These are phyloP conservation scores for Craterostigma plantagineum DNA, from an alignment of 257 asterid species.

Conservation along the genomic window DNA sequence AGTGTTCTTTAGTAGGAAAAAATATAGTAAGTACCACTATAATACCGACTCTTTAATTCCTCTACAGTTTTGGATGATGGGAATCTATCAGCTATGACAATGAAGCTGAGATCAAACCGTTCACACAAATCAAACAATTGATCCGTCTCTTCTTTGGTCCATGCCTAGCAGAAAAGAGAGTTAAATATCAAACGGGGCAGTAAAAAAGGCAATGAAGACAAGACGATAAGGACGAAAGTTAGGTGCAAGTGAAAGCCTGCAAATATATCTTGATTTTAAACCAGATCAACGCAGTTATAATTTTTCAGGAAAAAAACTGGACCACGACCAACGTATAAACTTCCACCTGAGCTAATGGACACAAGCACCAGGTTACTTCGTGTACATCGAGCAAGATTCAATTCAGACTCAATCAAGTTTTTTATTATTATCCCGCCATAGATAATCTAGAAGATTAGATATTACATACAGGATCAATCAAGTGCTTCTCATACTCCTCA, in stretches of 20 bases:
- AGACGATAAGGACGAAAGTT: no score
- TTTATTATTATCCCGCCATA: not conserved
- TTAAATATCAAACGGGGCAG: not conserved
- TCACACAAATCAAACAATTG: slow-evolving; percentile 75
- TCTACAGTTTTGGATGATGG: slow-evolving; percentile 69
- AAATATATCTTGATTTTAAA: no score
- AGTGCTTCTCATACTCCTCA: slow-evolving; percentile 84
- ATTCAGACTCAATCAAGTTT: slow-evolving; percentile 2
- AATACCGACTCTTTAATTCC: slow-evolving; percentile 83
- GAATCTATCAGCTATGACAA: slow-evolving; percentile 79
- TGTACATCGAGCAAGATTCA: not conserved
- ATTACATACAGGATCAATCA: slow-evolving; percentile 56
- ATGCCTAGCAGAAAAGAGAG: slow-evolving; percentile 26
- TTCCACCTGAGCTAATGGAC: no score
- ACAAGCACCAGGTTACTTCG: no score
- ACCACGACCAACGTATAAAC: no score
- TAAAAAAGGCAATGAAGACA: no score
- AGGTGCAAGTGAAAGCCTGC: no score
- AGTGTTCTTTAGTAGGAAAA: no score
- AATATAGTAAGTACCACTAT: slow-evolving; percentile 36
- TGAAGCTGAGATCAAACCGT: slow-evolving; percentile 82
- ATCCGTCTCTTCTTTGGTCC: slow-evolving; percentile 98
- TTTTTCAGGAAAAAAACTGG: no score
- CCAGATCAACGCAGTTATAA: no score
- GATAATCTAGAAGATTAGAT: slow-evolving; percentile 1